Percentiles rank a stretch among this genome's conserved stretches.
Conservation (phyloP, 306 rosid genomes). For the Medicago arabica region DNA sequence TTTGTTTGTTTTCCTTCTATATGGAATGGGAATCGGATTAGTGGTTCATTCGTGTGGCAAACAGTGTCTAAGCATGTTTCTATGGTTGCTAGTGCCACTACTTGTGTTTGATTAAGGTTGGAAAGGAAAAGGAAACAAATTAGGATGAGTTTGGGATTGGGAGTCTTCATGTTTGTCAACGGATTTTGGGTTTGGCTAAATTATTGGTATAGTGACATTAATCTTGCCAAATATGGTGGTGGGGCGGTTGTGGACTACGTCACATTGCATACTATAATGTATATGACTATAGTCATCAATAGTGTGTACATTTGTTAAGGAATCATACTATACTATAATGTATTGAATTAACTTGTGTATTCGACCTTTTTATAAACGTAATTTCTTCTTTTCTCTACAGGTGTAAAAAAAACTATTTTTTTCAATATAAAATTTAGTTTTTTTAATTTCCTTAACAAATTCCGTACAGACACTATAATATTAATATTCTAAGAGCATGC, state of each 20-base stretch:
- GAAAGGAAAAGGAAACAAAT: constrained; percentile 36
- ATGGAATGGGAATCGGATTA: constrained; percentile 69
- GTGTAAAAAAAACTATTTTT: no score
- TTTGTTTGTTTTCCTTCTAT: constrained; percentile 38
- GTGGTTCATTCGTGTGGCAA: constrained; percentile 44
- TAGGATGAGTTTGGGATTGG: constrained; percentile 7
- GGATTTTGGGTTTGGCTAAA: constrained; percentile 12
- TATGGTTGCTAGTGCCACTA: constrained; percentile 19
- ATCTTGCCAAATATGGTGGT: not conserved
- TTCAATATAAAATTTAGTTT: no score
- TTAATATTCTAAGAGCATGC: no score
- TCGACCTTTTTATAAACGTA: no score
- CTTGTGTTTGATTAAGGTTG: constrained; percentile 34
- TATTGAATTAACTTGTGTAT: no score
- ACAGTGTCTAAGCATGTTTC: constrained; percentile 50
- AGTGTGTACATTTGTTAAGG: no score
- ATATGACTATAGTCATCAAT: no score
- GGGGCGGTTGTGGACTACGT: not conserved
- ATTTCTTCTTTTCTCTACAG: no score
- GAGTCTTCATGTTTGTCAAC: constrained; percentile 46
- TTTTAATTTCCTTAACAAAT: no score
- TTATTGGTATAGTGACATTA: constrained; percentile 1
- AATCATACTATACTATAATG: no score
- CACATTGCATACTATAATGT: not conserved
- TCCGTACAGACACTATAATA: no score